Conservation (phyloP, 345 rosid genomes). For the Citrus medica region DNA sequence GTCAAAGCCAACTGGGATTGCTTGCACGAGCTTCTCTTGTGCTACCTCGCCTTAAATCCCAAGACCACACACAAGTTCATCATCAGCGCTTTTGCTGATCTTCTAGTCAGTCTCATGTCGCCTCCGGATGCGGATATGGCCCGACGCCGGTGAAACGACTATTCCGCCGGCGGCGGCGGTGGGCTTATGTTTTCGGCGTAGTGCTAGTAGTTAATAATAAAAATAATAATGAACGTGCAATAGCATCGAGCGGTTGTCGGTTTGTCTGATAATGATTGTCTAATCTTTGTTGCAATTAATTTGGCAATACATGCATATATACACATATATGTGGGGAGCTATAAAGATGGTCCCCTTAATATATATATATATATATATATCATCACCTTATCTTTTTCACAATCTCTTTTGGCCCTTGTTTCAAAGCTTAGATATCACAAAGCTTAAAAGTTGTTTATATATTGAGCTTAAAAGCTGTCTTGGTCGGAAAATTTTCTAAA, state of each 20-base stretch:
- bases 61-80: conserved; percentile 61
- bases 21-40: conserved; percentile 72
- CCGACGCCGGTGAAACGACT: background rate
- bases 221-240: conserved; percentile 6
- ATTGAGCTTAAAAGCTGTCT: no score
- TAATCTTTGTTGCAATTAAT: conserved; percentile 16
- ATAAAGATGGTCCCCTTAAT: background rate
- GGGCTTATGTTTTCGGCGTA: background rate
- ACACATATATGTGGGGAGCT: background rate
- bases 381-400: conserved; percentile 2
- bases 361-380: background rate
- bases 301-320: background rate
- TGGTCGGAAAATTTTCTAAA: no score
- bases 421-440: background rate
- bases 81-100: conserved; percentile 76
- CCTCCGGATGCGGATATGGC: background rate
- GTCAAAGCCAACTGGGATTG: conserved; percentile 61
- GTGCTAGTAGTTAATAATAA: no score
- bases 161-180: conserved; percentile 2
- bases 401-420: background rate
- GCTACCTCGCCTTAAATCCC: conserved; percentile 73
- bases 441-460: no score
- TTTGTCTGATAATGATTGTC: background rate
- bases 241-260: conserved; percentile 9
- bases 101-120: conserved; percentile 63